Base-by-base conservation (phyloP, 805 yeast genomes). In the Ogataea thermomethanolica region DNA sequence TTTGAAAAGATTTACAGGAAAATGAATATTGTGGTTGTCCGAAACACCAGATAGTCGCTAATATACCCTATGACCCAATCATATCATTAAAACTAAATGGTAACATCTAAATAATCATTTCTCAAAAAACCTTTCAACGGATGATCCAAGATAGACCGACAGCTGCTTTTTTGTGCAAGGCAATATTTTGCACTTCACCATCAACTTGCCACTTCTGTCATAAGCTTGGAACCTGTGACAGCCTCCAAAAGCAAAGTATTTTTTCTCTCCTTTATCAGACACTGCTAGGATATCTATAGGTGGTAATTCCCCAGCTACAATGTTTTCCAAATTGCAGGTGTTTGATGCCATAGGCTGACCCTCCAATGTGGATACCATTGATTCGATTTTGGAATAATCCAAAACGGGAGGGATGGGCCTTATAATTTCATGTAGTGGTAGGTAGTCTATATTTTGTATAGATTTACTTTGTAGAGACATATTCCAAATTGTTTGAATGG, bases 191-290 rank as follows among this genome's bases (percentile, higher is more conserved):
- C 88, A 81, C 53, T 74, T 79, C 8, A 88, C 95, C 65, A 72
- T 51, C 17, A 61, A 57, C 3, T 61, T 56, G 23, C 70, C 73
- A 1, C 69, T 66, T 29, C 67, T 70, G 42, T 86, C 93, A 56
- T 88, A 88, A 0, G 95, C 95, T 59, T 87, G 95, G 50, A 87
- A 82, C 46, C 96, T 63, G 56, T 87, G 96, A 56, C 96, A 87
- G 0, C 95, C 95, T 6, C 95, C 96, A 62, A 87, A 87, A 1
- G 90, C 95, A 61, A 84, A 86, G 55, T 81, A 86, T 58, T 72
- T 73, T 26, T 62, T 69, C 35, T 74, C 63, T 1, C 87, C 91
- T 7, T 73, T 58, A 29, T 82, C 83, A 30, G 81, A 68, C 2
- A 86, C 84, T 26, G 72, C 70, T 46, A 87, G 62, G 0, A 87